Evolutionary conservation across 1,139 yeast species (phyloP).

Genomic region (Blastobotrys arbuscula): DNA sequence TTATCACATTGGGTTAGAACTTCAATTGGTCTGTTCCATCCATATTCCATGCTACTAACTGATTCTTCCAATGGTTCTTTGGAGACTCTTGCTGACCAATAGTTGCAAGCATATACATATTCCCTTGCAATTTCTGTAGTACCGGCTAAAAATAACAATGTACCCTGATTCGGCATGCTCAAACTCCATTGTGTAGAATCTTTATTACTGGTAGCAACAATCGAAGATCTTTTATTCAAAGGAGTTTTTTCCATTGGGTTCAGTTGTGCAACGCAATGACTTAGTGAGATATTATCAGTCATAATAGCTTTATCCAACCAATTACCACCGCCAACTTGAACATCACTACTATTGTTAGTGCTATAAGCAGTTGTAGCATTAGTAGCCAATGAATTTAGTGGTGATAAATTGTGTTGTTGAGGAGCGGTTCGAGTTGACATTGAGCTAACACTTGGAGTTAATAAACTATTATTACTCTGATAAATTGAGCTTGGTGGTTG

Average conservation of each 20-base stretch:
- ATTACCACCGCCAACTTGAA: slow-evolving; percentile 55
- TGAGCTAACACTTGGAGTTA: not conserved
- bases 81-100: slow-evolving; percentile 84
- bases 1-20: slow-evolving; percentile 7
- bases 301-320: slow-evolving; percentile 45
- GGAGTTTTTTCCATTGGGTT: slow-evolving; percentile 20
- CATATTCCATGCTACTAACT: slow-evolving; percentile 72
- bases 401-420: not conserved
- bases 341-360: not conserved
- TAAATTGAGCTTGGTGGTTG: slow-evolving; percentile 32
- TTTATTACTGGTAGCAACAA: slow-evolving; percentile 1
- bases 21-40: slow-evolving; percentile 51
- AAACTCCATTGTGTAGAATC: slow-evolving; percentile 31
- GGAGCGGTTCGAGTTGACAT: not conserved
- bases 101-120: slow-evolving; percentile 73
- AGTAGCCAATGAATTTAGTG: not conserved
- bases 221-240: slow-evolving; percentile 16
- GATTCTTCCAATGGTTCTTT: slow-evolving; percentile 63
- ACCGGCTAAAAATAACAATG: slow-evolving; percentile 44
- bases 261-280: slow-evolving; percentile 33
- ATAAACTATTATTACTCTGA: not conserved
- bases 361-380: not conserved
- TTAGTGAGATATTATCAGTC: slow-evolving; percentile 29
- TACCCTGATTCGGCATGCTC: slow-evolving; percentile 34
- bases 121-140: slow-evolving; percentile 64